Evolutionary conservation across 2,329 filamentous ascomycete species (phyloP), one percentile per base, ranked within the genome.

Genomic region (Chrysoporthe austroafricana): DNA sequence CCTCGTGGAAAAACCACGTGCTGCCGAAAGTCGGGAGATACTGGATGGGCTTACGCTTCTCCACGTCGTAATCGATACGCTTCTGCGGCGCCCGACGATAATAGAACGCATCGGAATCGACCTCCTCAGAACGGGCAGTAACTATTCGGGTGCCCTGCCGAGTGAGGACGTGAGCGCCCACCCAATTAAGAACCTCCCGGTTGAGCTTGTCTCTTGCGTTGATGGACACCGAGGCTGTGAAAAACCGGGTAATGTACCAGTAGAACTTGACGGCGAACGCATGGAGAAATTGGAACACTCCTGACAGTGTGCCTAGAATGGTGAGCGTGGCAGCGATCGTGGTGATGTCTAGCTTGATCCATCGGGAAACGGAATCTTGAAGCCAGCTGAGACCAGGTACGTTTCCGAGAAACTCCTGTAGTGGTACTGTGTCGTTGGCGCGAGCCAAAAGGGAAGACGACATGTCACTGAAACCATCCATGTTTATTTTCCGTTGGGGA

Each of bases 11-110:
- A 72, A 80, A 80, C 77, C 76, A 79, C 0, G 77, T 79, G 0
- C 74, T 75, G 21, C 77, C 77, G 44, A 80, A 80, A 1, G 76
- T 79, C 3, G 78, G 78, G 4, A 79, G 72, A 60, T 80, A 80
- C 63, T 78, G 74, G 32, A 80, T 76, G 1, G 78, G 78, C 1
- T 76, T 68, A 18, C 78, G 73, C 70, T 76, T 79, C 62, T 77
- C 76, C 50, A 75, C 73, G 46, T 74, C 71, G 56, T 72, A 74
- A 70, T 79, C 77, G 59, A 76, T 43, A 16, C 57, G 36, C 74
- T 7, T 72, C n/a, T 73, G 66, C 1, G 64, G 54, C 4, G 67
- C 60, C 0, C 73, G 72, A 54, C 74, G 76, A n/a, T 75, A 71
- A 72, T 74, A 78, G 34, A 76, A 73, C 34, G 62, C 62, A 4